Evolutionary conservation across 139 green algal species (phyloP), one percentile per base, ranked within the genome.

Genomic region (Limnomonas spitsbergensis): DNA sequence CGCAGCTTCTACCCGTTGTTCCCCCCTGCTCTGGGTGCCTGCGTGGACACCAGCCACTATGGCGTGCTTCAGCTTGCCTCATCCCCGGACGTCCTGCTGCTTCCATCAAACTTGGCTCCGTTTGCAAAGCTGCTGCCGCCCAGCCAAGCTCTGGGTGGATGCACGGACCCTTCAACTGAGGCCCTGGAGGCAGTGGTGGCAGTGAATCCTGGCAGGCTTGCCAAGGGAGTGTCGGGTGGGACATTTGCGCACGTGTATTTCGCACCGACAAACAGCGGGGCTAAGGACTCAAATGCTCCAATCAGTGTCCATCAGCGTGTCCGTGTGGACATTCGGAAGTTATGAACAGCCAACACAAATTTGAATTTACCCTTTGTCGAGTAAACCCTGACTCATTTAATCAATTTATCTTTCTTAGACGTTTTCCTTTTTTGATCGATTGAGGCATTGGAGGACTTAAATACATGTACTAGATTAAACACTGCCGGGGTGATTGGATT

Each of bases 1-100:
- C 40, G 84, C 89, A 94, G 83, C 77, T 96, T 91, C 81, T 98
- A 95, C 82, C 95, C 95, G 3, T 52, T 99, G 72, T 98, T 91
- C 82, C 95, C 95, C 20, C 81, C 93, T 1, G 73, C 88, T 0
- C 66, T 75, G 4, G 91, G 91, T 37, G 71, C 86, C 2, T 88
- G 85, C 69, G 80, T 99, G 36, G 95, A 99, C 88, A 81, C 86
- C 29, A 81, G 82, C 26, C 75, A 85, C n/a, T 84, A 81, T 34
- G 38, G 73, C 1, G 78, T 70, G 32, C 84, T 97, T 53, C 76
- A 82, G 42, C 78, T 98, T 38, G 81, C 88, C 47, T 66, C 76
- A 56, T 36, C 38, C 0, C 96, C 94, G 2, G 83, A 98, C 86
- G 66, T 99, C n/a, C 85, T 99, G 67, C 36, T 99, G 6, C 77